Percentiles rank a stretch among this genome's conserved stretches.
phyloP scores from a whole-genome alignment of 345 rosid genomes.

The Iberis pinnata region DNA sequence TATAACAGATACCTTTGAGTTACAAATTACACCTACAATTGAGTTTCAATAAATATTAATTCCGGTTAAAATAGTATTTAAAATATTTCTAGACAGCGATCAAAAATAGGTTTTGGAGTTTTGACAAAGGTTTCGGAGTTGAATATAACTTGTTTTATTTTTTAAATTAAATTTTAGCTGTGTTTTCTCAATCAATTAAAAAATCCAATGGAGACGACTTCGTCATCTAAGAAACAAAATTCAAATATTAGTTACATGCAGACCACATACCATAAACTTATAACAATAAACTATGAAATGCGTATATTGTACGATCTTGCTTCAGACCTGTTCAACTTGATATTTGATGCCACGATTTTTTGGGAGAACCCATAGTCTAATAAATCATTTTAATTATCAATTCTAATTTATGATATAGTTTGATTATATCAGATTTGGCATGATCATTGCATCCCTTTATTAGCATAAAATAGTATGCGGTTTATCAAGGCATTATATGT shows the following conservation, averaged over 20 bases:
- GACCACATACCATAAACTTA: conserved; percentile 17
- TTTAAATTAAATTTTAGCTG: not conserved
- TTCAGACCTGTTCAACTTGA: conserved; percentile 24
- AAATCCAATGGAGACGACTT: not conserved
- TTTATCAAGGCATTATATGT: conserved; percentile 13
- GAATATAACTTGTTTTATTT: no score
- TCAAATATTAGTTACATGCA: conserved; percentile 26
- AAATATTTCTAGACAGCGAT: not conserved
- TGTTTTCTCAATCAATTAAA: not conserved
- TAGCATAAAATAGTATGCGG: conserved; percentile 11
- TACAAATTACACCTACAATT: not conserved
- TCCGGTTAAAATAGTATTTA: not conserved
- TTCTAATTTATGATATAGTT: not conserved
- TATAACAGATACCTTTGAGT: not conserved
- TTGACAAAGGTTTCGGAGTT: no score
- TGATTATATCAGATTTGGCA: conserved; percentile 27
- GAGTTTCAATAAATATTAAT: not conserved
- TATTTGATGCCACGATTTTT: conserved; percentile 33
- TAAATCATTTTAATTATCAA: not conserved
- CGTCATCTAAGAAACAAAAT: conserved; percentile 12
- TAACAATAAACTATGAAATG: conserved; percentile 15
- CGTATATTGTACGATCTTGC: not conserved
- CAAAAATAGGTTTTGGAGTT: not conserved
- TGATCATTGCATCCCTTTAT: conserved; percentile 26
- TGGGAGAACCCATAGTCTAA: conserved; percentile 6